Evolutionary conservation across 2,329 filamentous ascomycete genomes (phyloP).

Genomic region (Huntiella omanensis): DNA sequence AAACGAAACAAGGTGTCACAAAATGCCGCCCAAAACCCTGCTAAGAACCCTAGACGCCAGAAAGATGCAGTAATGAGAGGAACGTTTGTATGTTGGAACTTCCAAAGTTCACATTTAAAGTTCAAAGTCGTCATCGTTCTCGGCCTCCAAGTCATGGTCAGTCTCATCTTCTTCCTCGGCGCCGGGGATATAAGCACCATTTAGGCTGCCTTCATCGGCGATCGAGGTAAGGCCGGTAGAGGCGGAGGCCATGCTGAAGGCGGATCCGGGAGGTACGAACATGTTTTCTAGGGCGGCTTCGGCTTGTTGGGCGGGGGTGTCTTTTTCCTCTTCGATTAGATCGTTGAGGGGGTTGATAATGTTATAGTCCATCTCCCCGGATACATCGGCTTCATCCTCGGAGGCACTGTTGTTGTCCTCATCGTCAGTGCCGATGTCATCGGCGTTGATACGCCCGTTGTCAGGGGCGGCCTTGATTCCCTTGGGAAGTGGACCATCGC

Average conservation of each 20-base stretch:
- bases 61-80: too few relatives aligned
- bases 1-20: neutral
- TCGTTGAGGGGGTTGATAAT: neutral
- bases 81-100: too few relatives aligned
- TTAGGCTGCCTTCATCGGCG: too few relatives aligned
- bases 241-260: neutral
- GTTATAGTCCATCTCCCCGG: neutral
- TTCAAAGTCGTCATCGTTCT: neutral
- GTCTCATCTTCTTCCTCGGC: neutral
- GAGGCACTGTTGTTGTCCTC: conserved; percentile 2
- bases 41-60: too few relatives aligned
- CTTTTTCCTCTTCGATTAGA: neutral
- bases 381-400: neutral
- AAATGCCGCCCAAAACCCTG: too few relatives aligned
- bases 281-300: neutral
- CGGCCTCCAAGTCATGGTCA: neutral
- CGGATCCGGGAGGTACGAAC: neutral
- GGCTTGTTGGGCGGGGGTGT: neutral
- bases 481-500: conserved; percentile 3
- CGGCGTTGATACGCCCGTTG: conserved; percentile 1
- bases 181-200: too few relatives aligned
- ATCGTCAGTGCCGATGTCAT: neutral
- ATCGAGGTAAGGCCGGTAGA: too few relatives aligned
- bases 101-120: neutral
- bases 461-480: neutral